Evolutionary conservation across 352 stramenopile genomes (phyloP).

Genomic region (Globisporangium abappressorium): DNA sequence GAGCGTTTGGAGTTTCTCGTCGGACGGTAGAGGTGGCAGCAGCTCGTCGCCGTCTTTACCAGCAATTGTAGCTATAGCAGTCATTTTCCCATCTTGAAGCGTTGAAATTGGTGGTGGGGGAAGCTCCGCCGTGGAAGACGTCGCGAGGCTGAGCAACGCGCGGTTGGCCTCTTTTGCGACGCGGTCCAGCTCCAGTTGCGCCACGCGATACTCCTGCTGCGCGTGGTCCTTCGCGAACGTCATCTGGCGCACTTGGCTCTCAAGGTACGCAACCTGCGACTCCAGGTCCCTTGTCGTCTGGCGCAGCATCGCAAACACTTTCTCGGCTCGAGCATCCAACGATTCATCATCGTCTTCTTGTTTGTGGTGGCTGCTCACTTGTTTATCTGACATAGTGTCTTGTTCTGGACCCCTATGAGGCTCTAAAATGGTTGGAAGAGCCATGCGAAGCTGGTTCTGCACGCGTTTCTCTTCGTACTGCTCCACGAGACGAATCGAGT

Average conservation of each 20-base stretch:
- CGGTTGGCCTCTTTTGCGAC: slow-evolving; percentile 35
- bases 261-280: slow-evolving; percentile 27
- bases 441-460: slow-evolving; percentile 3
- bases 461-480: slow-evolving; percentile 12
- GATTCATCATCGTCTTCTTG: background rate
- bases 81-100: background rate
- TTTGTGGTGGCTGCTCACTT: background rate
- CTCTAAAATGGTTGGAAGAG: slow-evolving; percentile 2
- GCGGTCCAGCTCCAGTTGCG: slow-evolving; percentile 23
- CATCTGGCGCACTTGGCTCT: slow-evolving; percentile 25
- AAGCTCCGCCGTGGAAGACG: slow-evolving; percentile 3
- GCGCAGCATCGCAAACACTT: slow-evolving; percentile 29
- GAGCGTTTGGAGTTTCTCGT: slow-evolving; percentile 16
- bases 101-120: background rate
- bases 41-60: slow-evolving; percentile 18
- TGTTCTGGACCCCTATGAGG: background rate
- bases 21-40: slow-evolving; percentile 23
- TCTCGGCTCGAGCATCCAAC: slow-evolving; percentile 23
- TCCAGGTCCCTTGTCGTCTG: slow-evolving; percentile 24
- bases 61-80: background rate
- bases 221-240: slow-evolving; percentile 22
- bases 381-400: background rate
- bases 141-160: slow-evolving; percentile 31
- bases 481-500: slow-evolving; percentile 16
- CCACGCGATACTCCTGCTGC: slow-evolving; percentile 25